These are phyloP conservation scores for Tuctoria greenei DNA, from an alignment of 176 grass and related monocot genomes.

Conservation along the genomic window DNA sequence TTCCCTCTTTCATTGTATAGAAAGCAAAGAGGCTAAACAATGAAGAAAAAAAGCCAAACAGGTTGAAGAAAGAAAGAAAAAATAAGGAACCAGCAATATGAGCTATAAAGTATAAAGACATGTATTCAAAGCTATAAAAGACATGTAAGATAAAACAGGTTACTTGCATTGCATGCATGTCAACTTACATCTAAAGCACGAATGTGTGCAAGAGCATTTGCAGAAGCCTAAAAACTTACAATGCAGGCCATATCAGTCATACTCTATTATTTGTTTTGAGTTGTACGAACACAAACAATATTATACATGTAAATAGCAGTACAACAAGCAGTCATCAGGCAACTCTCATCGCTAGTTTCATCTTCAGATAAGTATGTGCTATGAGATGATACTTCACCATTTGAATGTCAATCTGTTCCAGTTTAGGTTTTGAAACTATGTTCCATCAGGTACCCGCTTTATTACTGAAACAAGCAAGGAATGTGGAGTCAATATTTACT, in stretches of 20 bases:
- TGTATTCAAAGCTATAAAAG: too few relatives aligned
- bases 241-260: neutral
- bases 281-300: neutral
- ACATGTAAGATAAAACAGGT: too few relatives aligned
- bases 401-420: neutral
- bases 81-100: too few relatives aligned
- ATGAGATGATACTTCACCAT: neutral
- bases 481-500: neutral
- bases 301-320: neutral
- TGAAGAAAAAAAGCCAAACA: too few relatives aligned
- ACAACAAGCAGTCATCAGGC: neutral
- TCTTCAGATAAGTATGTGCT: constrained; percentile 7
- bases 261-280: neutral
- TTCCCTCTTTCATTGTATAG: constrained; percentile 1
- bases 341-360: neutral
- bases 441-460: neutral
- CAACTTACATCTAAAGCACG: too few relatives aligned
- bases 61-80: too few relatives aligned
- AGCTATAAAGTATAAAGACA: too few relatives aligned
- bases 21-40: too few relatives aligned
- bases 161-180: too few relatives aligned
- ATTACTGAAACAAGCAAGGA: too few relatives aligned
- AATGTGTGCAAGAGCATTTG: constrained; percentile 61
- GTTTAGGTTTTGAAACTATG: neutral
- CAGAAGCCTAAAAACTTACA: constrained; percentile 58